Evolutionary conservation across 1,284 basidiomycete species (phyloP).

Genomic region (Trichosporon sp.): DNA sequence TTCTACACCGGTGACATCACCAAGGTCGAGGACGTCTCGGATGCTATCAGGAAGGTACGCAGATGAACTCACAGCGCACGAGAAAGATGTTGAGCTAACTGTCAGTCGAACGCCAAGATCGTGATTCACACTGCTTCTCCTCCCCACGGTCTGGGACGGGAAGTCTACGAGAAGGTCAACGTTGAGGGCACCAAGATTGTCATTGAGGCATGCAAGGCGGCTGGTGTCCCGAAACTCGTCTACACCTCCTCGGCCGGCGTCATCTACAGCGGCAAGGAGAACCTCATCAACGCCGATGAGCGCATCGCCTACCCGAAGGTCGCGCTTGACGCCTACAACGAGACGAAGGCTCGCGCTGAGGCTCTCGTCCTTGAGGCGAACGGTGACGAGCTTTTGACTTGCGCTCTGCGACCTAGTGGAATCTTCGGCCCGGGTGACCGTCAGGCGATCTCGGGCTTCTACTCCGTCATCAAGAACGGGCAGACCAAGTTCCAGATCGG

Average conservation of each 20-base stretch:
- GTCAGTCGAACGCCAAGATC: constrained; percentile 71
- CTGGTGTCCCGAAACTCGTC: constrained; percentile 76
- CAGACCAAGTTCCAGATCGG: constrained; percentile 94
- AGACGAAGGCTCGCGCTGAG: constrained; percentile 92
- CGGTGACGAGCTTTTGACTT: constrained; percentile 74
- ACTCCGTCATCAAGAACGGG: constrained; percentile 70
- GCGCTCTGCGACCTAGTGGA: constrained; percentile 87
- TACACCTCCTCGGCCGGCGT: constrained; percentile 94
- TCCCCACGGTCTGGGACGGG: constrained; percentile 61
- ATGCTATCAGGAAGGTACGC: constrained; percentile 67
- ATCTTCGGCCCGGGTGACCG: constrained; percentile 96
- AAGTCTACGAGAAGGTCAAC: constrained; percentile 87
- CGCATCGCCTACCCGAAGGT: constrained; percentile 68
- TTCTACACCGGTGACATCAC: constrained; percentile 84
- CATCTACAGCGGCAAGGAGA: constrained; percentile 74
- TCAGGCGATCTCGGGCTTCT: constrained; percentile 75
- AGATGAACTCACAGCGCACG: neutral
- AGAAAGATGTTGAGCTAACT: neutral
- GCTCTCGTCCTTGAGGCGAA: constrained; percentile 78
- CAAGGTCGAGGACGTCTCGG: constrained; percentile 63
- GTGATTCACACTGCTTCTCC: constrained; percentile 97
- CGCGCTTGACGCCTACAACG: constrained; percentile 87
- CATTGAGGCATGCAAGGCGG: constrained; percentile 69
- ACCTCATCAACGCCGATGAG: constrained; percentile 82
- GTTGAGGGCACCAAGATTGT: constrained; percentile 84